Evolutionary conservation across 352 stramenopile species (phyloP).

Genomic region (Halophytophthora polymorphica): DNA sequence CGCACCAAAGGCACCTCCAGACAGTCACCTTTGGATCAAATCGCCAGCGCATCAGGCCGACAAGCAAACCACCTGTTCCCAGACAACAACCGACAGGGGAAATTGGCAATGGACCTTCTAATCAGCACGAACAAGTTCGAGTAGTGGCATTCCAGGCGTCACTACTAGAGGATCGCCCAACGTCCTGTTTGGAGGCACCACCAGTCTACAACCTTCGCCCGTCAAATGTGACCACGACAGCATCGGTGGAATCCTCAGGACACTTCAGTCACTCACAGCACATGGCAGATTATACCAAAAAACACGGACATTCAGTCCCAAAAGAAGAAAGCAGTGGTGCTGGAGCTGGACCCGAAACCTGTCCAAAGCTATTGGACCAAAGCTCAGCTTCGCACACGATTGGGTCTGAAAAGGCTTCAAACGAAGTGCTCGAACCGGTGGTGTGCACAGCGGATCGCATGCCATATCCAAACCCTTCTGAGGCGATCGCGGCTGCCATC

Average conservation of each 20-base stretch:
- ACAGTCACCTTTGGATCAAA: constrained; percentile 46
- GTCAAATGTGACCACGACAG: too few relatives aligned
- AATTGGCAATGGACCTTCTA: constrained; percentile 1
- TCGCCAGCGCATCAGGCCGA: constrained; percentile 39
- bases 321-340: not conserved
- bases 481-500: constrained; percentile 33
- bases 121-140: constrained; percentile 28
- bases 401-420: too few relatives aligned
- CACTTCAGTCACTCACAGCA: too few relatives aligned
- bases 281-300: too few relatives aligned
- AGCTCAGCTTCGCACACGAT: too few relatives aligned
- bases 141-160: constrained; percentile 21
- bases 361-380: too few relatives aligned
- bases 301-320: not conserved
- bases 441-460: not conserved
- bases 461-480: not conserved
- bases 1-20: constrained; percentile 1
- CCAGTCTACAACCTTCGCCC: too few relatives aligned
- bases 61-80: constrained; percentile 58
- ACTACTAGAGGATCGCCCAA: constrained; percentile 18
- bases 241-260: too few relatives aligned
- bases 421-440: too few relatives aligned
- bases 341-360: too few relatives aligned
- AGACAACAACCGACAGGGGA: constrained; percentile 22
- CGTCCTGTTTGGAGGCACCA: constrained; percentile 11